Percentiles rank a stretch among this genome's conserved stretches.
Evolutionary conservation across 2,329 filamentous ascomycete species (phyloP).

Genomic region (Trichocomaceae sp.): DNA sequence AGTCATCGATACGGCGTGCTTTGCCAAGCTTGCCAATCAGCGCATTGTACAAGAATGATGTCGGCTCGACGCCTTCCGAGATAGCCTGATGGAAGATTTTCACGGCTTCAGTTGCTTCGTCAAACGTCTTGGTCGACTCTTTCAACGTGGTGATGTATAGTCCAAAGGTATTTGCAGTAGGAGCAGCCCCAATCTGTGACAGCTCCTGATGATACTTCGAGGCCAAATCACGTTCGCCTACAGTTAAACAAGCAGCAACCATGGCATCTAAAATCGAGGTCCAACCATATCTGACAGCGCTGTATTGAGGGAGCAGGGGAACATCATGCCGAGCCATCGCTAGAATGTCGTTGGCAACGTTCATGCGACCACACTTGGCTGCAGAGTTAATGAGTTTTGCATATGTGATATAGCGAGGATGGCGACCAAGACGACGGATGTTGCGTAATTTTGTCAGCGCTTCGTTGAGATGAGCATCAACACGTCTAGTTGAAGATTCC

Average conservation of each 20-base stretch:
- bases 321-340: conserved; percentile 85
- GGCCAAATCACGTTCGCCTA: conserved; percentile 73
- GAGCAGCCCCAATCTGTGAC: conserved; percentile 79
- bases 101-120: conserved; percentile 92
- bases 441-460: conserved; percentile 80
- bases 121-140: conserved; percentile 94
- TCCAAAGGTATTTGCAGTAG: conserved; percentile 95
- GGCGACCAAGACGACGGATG: conserved; percentile 84
- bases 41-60: conserved; percentile 96
- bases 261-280: conserved; percentile 93
- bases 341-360: conserved; percentile 77
- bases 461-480: conserved; percentile 68
- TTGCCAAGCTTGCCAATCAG: conserved; percentile 97
- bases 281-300: conserved; percentile 89
- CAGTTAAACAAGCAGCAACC: conserved; percentile 82
- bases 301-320: conserved; percentile 74
- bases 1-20: conserved; percentile 95
- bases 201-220: conserved; percentile 87
- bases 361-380: conserved; percentile 74
- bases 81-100: conserved; percentile 96
- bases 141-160: conserved; percentile 99
- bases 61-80: conserved; percentile 88
- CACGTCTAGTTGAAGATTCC: conserved; percentile 69
- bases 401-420: conserved; percentile 93
- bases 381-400: conserved; percentile 90